Conservation (phyloP, 1,284 basidiomycete species). For the Cystobasidiaceae sp. region DNA sequence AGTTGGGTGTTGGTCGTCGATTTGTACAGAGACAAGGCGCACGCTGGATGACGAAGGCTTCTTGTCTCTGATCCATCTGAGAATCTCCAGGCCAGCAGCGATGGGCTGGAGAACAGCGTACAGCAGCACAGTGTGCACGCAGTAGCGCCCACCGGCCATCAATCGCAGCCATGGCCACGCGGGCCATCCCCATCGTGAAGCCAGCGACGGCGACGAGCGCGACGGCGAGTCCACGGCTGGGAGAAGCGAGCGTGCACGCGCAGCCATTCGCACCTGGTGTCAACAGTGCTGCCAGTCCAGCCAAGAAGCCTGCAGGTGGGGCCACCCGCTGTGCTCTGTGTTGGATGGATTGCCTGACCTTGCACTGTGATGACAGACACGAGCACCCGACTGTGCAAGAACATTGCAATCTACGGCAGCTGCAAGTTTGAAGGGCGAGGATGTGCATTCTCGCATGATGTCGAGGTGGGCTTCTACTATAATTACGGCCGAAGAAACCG, state of each 20-base stretch:
- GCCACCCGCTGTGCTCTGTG: neutral
- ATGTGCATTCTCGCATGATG: constrained; percentile 35
- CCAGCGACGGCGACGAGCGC: constrained; percentile 3
- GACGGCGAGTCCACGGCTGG: neutral
- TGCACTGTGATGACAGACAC: neutral
- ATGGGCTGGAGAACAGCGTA: too few species aligned
- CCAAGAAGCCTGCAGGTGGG: neutral
- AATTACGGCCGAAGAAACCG: neutral
- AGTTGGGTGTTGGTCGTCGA: neutral
- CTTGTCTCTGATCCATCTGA: too few species aligned
- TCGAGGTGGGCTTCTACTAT: neutral
- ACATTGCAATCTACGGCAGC: constrained; percentile 37
- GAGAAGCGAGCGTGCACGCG: neutral
- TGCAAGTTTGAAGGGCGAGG: constrained; percentile 37
- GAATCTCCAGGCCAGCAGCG: too few species aligned
- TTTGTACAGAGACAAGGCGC: too few species aligned
- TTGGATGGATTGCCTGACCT: neutral
- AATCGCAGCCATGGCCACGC: neutral
- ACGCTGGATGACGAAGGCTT: too few species aligned
- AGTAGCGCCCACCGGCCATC: too few species aligned
- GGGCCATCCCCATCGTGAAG: constrained; percentile 9
- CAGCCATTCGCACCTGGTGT: neutral
- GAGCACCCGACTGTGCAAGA: constrained; percentile 34
- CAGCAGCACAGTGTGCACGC: too few species aligned
- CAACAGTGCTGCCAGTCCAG: neutral